These are phyloP conservation scores for Melampsora occidentalis DNA, from an alignment of 1,284 basidiomycete genomes.

Conservation along the genomic window DNA sequence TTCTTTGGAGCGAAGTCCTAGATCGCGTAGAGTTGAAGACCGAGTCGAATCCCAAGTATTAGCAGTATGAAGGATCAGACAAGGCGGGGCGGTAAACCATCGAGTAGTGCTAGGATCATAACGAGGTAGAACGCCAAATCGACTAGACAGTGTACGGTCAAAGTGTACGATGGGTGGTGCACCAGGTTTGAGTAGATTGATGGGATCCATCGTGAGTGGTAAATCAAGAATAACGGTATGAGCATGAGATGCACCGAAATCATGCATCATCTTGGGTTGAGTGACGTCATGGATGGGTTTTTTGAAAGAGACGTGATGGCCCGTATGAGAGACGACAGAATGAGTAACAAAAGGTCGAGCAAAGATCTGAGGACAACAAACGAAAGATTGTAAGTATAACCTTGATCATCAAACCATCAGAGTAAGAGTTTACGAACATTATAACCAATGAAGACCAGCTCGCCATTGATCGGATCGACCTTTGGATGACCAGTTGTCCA, in stretches of 20 bases:
- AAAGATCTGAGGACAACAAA: slow-evolving; percentile 56
- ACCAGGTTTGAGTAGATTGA: slow-evolving; percentile 53
- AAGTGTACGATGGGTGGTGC: slow-evolving; percentile 58
- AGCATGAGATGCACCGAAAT: slow-evolving; percentile 55
- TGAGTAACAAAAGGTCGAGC: slow-evolving; percentile 53
- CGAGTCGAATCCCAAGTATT: slow-evolving; percentile 57
- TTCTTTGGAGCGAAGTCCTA: slow-evolving; percentile 39
- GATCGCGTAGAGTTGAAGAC: neutral
- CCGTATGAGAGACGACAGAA: slow-evolving; percentile 38
- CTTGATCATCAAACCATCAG: too few species aligned
- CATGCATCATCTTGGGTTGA: slow-evolving; percentile 58
- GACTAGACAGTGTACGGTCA: slow-evolving; percentile 54
- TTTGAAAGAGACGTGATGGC: slow-evolving; percentile 45
- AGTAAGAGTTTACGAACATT: too few species aligned
- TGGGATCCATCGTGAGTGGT: slow-evolving; percentile 58
- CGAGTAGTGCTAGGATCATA: slow-evolving; percentile 51
- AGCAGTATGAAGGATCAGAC: slow-evolving; percentile 59
- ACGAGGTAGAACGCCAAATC: slow-evolving; percentile 58
- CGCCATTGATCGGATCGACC: slow-evolving; percentile 57
- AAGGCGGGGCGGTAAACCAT: slow-evolving; percentile 56
- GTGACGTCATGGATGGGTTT: slow-evolving; percentile 48
- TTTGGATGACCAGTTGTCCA: slow-evolving; percentile 59
- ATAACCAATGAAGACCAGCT: slow-evolving; percentile 52
- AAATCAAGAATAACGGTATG: slow-evolving; percentile 58
- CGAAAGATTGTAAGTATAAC: too few species aligned